A percentile compares a stretch with the other conserved stretches of the same genome.
These are phyloP conservation scores for Corylus avellana DNA, from an alignment of 306 rosid species.

Conservation along the genomic window DNA sequence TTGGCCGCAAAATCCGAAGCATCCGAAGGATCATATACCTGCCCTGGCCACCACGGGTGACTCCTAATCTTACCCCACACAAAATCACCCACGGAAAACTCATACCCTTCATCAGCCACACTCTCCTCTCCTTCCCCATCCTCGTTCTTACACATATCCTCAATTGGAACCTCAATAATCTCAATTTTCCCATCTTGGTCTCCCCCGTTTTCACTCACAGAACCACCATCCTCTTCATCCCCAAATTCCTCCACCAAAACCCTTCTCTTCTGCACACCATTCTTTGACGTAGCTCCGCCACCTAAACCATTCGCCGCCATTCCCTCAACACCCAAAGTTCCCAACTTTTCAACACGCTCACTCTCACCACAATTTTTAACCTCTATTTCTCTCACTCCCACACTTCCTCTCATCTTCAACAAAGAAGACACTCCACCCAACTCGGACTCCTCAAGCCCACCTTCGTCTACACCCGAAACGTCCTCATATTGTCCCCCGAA, in stretches of 20 bases:
- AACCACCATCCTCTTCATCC: conserved; percentile 20
- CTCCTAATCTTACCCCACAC: conserved; percentile 83
- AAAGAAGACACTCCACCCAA: conserved; percentile 42
- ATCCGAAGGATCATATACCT: conserved; percentile 54
- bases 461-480: conserved; percentile 20
- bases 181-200: conserved; percentile 26
- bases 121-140: conserved; percentile 48
- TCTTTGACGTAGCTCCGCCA: not conserved
- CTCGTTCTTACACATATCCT: conserved; percentile 38
- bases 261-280: not conserved
- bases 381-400: not conserved
- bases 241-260: conserved; percentile 9
- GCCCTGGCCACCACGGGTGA: conserved; percentile 89
- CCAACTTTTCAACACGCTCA: conserved; percentile 34
- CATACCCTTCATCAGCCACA: conserved; percentile 30
- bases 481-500: conserved; percentile 20
- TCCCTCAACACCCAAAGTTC: conserved; percentile 15
- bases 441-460: conserved; percentile 43
- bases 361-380: conserved; percentile 14
- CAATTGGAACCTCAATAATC: conserved; percentile 41
- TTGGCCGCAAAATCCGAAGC: conserved; percentile 61
- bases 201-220: conserved; percentile 24
- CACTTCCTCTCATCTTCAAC: conserved; percentile 41
- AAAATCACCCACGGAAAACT: conserved; percentile 62
- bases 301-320: not conserved